Evolutionary conservation across 331 rosid species (phyloP).

Genomic region (Arachis monticola): DNA sequence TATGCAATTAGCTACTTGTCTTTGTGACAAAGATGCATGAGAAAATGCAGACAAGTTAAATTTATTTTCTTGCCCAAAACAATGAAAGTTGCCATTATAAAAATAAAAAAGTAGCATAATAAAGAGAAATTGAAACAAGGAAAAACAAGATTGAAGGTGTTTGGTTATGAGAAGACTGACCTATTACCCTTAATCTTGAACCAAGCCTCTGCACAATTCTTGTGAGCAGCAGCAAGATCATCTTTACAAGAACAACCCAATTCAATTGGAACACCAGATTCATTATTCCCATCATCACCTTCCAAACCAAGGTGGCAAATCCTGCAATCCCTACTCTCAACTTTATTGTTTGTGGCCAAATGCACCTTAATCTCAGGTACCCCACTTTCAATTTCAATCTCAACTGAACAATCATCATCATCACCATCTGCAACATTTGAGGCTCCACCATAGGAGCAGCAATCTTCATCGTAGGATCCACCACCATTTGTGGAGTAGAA

Average conservation of each 20-base stretch:
- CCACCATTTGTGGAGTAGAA: constrained; percentile 77
- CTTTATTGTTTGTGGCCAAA: constrained; percentile 48
- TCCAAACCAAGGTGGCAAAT: constrained; percentile 87
- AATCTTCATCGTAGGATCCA: constrained; percentile 81
- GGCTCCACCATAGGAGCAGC: constrained; percentile 52
- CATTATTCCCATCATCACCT: constrained; percentile 56
- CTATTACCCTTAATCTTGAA: constrained; percentile 78
- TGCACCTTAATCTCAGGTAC: constrained; percentile 66
- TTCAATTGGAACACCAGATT: constrained; percentile 68
- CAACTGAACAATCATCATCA: constrained; percentile 49
- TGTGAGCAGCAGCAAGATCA: constrained; percentile 78
- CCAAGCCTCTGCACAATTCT: constrained; percentile 85
- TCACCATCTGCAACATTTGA: constrained; percentile 55
- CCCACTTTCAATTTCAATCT: constrained; percentile 57
- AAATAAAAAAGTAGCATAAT: constrained; percentile 23
- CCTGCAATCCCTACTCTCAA: constrained; percentile 69
- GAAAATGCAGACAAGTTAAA: too few species aligned
- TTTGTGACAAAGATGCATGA: too few species aligned
- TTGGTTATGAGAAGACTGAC: constrained; percentile 42
- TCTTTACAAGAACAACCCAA: constrained; percentile 85
- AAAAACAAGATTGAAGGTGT: background rate
- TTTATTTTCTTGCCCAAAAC: too few species aligned
- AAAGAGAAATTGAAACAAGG: too few species aligned
- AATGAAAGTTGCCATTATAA: background rate
- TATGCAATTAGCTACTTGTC: too few species aligned